Evolutionary conservation across 2,329 filamentous ascomycete species (phyloP).

Genomic region (Parastagonospora avenae): DNA sequence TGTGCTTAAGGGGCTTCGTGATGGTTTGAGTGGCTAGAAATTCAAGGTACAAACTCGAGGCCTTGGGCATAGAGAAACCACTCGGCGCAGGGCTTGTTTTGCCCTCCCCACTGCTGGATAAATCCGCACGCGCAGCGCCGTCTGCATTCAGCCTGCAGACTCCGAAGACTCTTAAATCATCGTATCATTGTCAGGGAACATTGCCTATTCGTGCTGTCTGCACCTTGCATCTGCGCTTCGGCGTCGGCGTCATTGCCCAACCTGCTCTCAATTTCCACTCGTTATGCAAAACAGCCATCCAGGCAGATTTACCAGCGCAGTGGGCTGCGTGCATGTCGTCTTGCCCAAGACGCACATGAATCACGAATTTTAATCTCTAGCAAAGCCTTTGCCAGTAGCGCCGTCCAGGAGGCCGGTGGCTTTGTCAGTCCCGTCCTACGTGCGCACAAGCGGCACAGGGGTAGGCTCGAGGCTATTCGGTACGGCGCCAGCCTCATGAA

Average conservation of each 20-base stretch:
- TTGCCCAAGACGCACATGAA: neutral
- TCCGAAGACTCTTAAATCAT: conserved; percentile 9
- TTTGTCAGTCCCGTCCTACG: conserved; percentile 3
- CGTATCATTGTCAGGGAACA: conserved; percentile 9
- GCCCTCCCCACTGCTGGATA: neutral
- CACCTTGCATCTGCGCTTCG: conserved; percentile 8
- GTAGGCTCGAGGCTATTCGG: too few species aligned
- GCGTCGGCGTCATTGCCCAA: conserved; percentile 7
- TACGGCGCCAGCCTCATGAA: conserved; percentile 1
- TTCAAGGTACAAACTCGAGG: neutral
- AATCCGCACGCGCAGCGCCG: conserved; percentile 2
- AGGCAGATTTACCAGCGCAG: too few species aligned
- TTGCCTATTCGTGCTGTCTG: conserved; percentile 12
- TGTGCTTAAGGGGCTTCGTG: conserved; percentile 13
- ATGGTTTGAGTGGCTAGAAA: conserved; percentile 16
- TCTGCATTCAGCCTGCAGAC: conserved; percentile 19
- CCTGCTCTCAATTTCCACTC: conserved; percentile 1
- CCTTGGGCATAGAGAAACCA: neutral
- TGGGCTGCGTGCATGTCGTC: neutral
- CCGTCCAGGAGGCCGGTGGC: conserved; percentile 5
- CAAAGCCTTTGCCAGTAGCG: conserved; percentile 8
- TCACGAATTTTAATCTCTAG: conserved; percentile 7
- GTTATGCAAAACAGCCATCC: neutral
- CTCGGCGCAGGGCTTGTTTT: conserved; percentile 1
- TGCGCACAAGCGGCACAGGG: conserved; percentile 1